These are phyloP conservation scores for Zygoascus meyerae DNA, from an alignment of 1,139 yeast species.

Conservation along the genomic window DNA sequence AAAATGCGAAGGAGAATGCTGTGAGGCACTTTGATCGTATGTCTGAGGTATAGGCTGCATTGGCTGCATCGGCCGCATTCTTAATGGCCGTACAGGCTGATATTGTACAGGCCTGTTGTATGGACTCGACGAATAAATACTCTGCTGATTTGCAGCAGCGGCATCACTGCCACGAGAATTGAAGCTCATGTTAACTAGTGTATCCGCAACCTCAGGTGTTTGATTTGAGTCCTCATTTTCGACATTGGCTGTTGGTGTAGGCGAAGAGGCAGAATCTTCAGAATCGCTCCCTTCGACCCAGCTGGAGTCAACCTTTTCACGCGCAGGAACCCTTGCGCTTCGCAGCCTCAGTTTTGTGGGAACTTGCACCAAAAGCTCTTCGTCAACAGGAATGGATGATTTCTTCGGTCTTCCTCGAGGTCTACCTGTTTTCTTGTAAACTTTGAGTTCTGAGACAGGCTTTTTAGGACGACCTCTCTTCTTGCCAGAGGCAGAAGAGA, in stretches of 20 bases:
- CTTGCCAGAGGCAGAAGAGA: background rate
- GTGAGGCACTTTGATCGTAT: background rate
- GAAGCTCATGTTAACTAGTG: slow-evolving; percentile 4
- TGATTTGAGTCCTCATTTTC: background rate
- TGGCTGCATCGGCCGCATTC: no score
- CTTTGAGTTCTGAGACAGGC: slow-evolving; percentile 3
- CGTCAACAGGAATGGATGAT: background rate
- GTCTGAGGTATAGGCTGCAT: background rate
- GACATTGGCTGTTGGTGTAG: background rate
- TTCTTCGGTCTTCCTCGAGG: slow-evolving; percentile 12
- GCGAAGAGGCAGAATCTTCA: background rate
- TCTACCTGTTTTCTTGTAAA: slow-evolving; percentile 7
- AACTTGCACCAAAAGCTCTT: background rate
- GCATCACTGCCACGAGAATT: no score
- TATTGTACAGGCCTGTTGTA: no score
- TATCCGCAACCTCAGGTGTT: slow-evolving; percentile 5
- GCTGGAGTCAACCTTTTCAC: background rate
- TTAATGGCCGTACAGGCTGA: no score
- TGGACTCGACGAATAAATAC: no score
- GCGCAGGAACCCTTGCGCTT: background rate
- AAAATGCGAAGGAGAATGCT: no score
- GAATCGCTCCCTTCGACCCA: background rate
- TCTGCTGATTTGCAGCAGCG: no score
- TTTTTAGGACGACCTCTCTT: slow-evolving; percentile 9
- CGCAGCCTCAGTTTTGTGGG: slow-evolving; percentile 7